These are phyloP conservation scores for Basidioascus undulatus DNA, from an alignment of 768 basidiomycete genomes.

Conservation along the genomic window DNA sequence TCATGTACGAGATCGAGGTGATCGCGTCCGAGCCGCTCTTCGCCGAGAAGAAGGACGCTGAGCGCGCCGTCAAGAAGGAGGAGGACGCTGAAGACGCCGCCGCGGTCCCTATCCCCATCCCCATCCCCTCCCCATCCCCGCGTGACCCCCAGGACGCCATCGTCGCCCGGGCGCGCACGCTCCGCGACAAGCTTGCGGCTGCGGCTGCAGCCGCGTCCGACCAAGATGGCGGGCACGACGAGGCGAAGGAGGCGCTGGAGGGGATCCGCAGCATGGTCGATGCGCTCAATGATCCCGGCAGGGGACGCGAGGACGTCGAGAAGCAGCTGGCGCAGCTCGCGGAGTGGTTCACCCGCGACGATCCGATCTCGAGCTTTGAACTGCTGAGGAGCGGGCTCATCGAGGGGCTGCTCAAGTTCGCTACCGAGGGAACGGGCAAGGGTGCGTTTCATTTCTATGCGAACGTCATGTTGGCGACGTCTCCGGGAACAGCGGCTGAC, in stretches of 20 bases:
- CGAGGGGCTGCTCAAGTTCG: constrained; percentile 58
- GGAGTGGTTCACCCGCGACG: constrained; percentile 40
- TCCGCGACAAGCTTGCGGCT: constrained; percentile 52
- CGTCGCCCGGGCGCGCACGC: constrained; percentile 69
- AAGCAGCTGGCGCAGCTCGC: constrained; percentile 44
- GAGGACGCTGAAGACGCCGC: constrained; percentile 11
- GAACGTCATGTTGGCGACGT: background rate
- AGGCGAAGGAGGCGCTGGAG: constrained; percentile 31
- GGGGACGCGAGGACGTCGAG: background rate
- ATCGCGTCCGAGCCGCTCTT: constrained; percentile 41
- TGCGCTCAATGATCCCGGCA: constrained; percentile 25
- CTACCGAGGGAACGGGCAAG: constrained; percentile 38
- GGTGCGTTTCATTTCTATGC: constrained; percentile 19
- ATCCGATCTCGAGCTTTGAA: constrained; percentile 78
- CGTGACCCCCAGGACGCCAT: constrained; percentile 61
- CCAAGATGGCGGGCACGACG: constrained; percentile 29
- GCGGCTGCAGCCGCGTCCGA: constrained; percentile 11
- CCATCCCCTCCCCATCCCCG: background rate
- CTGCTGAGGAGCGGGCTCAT: constrained; percentile 80
- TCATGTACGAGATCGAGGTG: constrained; percentile 75
- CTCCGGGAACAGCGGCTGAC: too few relatives aligned
- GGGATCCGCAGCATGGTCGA: constrained; percentile 36
- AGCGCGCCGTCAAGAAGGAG: constrained; percentile 4
- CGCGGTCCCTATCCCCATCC: background rate
- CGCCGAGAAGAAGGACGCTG: constrained; percentile 20